Evolutionary conservation across 768 basidiomycete genomes (phyloP), one percentile per base, ranked within the genome.

Genomic region (Lactarius hengduanensis): DNA sequence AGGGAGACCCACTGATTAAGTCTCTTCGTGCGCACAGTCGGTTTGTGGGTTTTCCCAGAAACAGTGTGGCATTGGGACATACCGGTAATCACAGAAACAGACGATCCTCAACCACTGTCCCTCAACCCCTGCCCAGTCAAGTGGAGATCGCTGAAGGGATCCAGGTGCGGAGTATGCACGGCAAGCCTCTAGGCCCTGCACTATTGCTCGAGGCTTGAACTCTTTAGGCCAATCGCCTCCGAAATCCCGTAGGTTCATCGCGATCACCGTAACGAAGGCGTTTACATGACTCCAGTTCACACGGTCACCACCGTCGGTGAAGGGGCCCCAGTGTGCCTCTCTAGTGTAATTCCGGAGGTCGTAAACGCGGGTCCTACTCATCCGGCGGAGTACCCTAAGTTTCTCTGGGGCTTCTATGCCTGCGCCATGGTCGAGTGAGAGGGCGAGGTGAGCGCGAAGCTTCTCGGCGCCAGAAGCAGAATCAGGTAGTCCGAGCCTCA

Each of bases 1-100:
- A 34, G 58, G 41, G 67, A 50, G 20, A 76, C 78, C 60, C 63
- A 82, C 81, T 78, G 63, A 80, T 81, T n/a, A 83, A 68, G 72
- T 83, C 79, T 30, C 80, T 80, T 47, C 32, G 28, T 26, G 57
- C 34, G 26, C 38, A 54, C 18, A 13, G 20, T 38, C 22, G 26
- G 28, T 32, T 22, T 32, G 54, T 56, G 41, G 45, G 28, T 3
- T 53, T 30, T 38, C 28, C 28, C 4, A 50, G 45, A 50, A 50
- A 34, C 16, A 43, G 38, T 18, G 32, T 55, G 54, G 20, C 13
- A 63, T 67, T 50, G 61, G 40, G 36, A 69, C 75, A 38, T 64
- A 88, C 88, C 86, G 81, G 74, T 90, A 90, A 77, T 91, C 90
- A 87, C 91, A 86, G 71, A 89, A 91, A 67, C 84, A 90, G 22